Evolutionary conservation across 192 early-diverging fungal species (phyloP).

Genomic region (Linnemannia exigua): DNA sequence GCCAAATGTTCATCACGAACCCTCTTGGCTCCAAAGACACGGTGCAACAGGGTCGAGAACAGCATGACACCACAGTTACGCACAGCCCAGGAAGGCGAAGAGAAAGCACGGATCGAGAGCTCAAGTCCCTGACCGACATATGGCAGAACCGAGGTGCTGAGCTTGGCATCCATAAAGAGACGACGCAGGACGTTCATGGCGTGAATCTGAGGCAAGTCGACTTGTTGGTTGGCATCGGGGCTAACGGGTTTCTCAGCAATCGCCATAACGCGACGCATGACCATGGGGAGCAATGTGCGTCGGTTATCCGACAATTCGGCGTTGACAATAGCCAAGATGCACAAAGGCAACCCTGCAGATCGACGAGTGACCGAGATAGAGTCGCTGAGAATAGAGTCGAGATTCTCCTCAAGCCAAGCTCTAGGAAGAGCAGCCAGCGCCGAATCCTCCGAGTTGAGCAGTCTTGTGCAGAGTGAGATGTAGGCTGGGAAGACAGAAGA

Average conservation of each 20-base stretch:
- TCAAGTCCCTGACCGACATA: conserved; percentile 84
- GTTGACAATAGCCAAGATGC: conserved; percentile 86
- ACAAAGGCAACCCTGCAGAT: conserved; percentile 90
- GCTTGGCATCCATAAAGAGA: conserved; percentile 86
- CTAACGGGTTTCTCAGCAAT: conserved; percentile 64
- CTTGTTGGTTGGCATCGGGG: conserved; percentile 69
- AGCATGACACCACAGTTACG: conserved; percentile 95
- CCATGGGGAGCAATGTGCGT: conserved; percentile 71
- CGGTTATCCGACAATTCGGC: conserved; percentile 71
- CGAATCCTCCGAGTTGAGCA: conserved; percentile 70
- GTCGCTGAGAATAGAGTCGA: conserved; percentile 76
- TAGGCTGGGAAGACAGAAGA: conserved; percentile 89
- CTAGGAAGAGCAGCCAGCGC: conserved; percentile 69
- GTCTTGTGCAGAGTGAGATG: conserved; percentile 74
- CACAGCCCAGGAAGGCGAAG: conserved; percentile 89
- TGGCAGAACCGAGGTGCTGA: conserved; percentile 80
- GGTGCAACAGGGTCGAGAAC: conserved; percentile 86
- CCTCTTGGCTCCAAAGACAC: conserved; percentile 89
- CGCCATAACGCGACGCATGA: conserved; percentile 78
- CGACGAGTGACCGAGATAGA: conserved; percentile 93
- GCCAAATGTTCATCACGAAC: conserved; percentile 78
- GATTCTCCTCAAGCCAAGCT: conserved; percentile 86
- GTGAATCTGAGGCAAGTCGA: conserved; percentile 94
- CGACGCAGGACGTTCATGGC: conserved; percentile 91
- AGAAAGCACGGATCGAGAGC: conserved; percentile 85